Base-by-base conservation (phyloP, 208 protist species). In the Acanthamoeba triangularis region DNA sequence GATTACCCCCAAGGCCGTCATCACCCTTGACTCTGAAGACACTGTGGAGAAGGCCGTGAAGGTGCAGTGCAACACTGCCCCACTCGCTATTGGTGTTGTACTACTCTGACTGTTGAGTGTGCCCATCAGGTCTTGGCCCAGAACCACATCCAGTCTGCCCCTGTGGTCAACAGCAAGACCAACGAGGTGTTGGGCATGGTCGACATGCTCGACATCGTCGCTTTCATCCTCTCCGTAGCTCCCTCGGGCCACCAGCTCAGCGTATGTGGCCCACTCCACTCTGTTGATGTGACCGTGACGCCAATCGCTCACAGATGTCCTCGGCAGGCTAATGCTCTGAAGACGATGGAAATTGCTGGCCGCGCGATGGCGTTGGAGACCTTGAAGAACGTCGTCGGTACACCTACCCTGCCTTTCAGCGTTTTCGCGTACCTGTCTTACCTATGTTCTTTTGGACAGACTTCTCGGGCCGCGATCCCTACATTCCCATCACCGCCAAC, bases 201-300 rank as follows among this genome's bases (percentile, higher is more conserved):
- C 14, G 92, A 95, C 74, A 88, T 95, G 67, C 76, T 95, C 25
- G 92, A 95, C 92, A 65, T 95, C 25, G 92, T 95, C 7, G 49
- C 67, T 30, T 95, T 76, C 76, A 88, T 95, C 54, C 10, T 87
- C 52, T 95, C 92, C 5, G 92, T 95, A 3, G 52, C 74, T 35
- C 92, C 92, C 23, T 13, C 13, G 14, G 92, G 52, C 28, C 56
- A 67, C 41, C 28, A 84, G 67, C 67, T 95, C 8, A 94, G 18
- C 67, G 63, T 69, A 69, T 30, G 41, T 52, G 20, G 7, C 63
- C n/a, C n/a, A 14, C 63, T 69, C 63, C 3, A 33, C 20, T 69
- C n/a, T 30, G 63, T 3, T 69, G n/a, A 69, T 11, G 52, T n/a
- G n/a, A n/a, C n/a, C n/a, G n/a, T n/a, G n/a, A n/a, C 37, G 37